Evolutionary conservation across 768 basidiomycete genomes (phyloP), one percentile per base, ranked within the genome.

Genomic region (Russula emetica): DNA sequence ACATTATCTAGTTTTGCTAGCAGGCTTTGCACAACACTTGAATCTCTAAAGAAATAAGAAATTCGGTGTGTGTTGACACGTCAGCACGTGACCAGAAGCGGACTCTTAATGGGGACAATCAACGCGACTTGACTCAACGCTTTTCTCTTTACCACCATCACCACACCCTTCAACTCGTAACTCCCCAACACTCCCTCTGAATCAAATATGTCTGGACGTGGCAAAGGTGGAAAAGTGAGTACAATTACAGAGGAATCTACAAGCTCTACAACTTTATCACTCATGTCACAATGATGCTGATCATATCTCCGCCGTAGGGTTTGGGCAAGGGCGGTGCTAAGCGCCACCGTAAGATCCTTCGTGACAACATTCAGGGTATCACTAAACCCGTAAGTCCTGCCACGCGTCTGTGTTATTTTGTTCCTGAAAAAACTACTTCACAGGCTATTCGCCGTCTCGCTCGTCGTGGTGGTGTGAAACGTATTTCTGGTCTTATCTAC

Each of bases 311-410:
- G 40, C 60, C 51, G 16, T 72, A 85, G 85, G 94, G 93, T 77
- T 90, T 96, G 77, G 94, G 94, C 78, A 96, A 96, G 86, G 92
- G 94, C 75, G 94, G 94, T 75, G 91, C 92, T 53, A 93, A 94
- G 83, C 88, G 94, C 78, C 93, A 95, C 79, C 88, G 94, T 74
- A 97, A 96, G 80, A 94, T 97, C 78, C 84, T 95, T 73, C 92
- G 92, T 73, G 85, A 86, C 70, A 86, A 86, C 78, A 86, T 86
- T 67, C 85, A 86, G 72, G 85, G 84, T 78, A 73, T 82, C 58
- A 84, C 83, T 42, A 84, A 85, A 49, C 71, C 76, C 45, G 61
- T 76, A 40, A 59, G 68, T 67, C 36, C 3, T 45, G 36, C n/a
- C 26, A 52, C 47, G n/a, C 47, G n/a, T 36, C 38, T 18, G 26